Percentiles rank a stretch among this genome's conserved stretches.
These are phyloP conservation scores for Phialocephala subalpina DNA, from an alignment of 2,329 filamentous ascomycete species.

Conservation along the genomic window DNA sequence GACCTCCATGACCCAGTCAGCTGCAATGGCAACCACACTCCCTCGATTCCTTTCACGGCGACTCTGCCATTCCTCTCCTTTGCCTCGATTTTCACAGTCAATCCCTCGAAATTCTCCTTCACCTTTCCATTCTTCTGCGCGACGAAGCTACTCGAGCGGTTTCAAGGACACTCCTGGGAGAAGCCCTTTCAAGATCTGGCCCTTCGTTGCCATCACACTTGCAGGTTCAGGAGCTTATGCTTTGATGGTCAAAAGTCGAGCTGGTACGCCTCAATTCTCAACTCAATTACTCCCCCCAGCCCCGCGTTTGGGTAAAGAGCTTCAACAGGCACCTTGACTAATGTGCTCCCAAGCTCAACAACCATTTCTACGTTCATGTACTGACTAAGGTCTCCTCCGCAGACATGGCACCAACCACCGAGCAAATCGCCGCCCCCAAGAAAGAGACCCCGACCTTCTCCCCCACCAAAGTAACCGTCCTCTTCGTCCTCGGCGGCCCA, in stretches of 20 bases:
- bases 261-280: slow-evolving; percentile 39
- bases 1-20: slow-evolving; percentile 18
- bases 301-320: not conserved
- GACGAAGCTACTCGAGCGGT: slow-evolving; percentile 40
- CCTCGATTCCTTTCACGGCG: slow-evolving; percentile 38
- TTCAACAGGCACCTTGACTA: not conserved
- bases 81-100: slow-evolving; percentile 31
- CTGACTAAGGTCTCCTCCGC: slow-evolving; percentile 24
- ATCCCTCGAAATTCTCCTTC: slow-evolving; percentile 32
- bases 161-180: slow-evolving; percentile 41
- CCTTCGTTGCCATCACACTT: slow-evolving; percentile 51
- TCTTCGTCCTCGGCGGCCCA: slow-evolving; percentile 96
- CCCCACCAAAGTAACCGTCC: slow-evolving; percentile 80
- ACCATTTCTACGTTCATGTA: not conserved
- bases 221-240: slow-evolving; percentile 57
- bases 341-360: not conserved
- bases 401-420: slow-evolving; percentile 49
- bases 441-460: slow-evolving; percentile 76
- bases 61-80: slow-evolving; percentile 35
- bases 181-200: slow-evolving; percentile 48
- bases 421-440: slow-evolving; percentile 54
- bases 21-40: slow-evolving; percentile 39
- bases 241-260: slow-evolving; percentile 57
- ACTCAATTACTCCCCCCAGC: not conserved
- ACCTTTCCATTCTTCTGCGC: slow-evolving; percentile 24